Evolutionary conservation across 2,329 filamentous ascomycete genomes (phyloP), one percentile per base, ranked within the genome.

Genomic region (Davidsoniella virescens): DNA sequence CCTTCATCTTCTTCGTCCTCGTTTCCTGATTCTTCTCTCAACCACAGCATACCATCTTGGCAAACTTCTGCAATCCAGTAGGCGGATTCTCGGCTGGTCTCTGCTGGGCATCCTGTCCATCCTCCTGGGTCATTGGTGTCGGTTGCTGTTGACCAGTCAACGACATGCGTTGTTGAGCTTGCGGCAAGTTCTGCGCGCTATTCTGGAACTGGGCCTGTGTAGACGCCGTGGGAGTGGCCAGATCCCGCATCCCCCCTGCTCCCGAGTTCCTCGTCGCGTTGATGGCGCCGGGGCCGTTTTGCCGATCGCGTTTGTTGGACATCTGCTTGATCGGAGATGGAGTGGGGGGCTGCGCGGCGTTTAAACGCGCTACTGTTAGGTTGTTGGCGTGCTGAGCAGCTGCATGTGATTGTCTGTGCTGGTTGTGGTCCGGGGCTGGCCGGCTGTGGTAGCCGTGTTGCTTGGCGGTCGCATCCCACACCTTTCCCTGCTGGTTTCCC

Each of bases 161-260:
- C 44, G 36, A 18, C 41, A 25, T 18, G 26, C 29, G 39, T 41
- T 50, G 43, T 37, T 47, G 71, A 60, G 75, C 78, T 59, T 77
- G 78, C 46, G 83, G 76, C 57, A 94, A 75, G 65, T 94, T 92
- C 64, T 87, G 85, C 62, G 84, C 85, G 70, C 87, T 94, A 74
- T 87, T 90, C 70, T 94, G 87, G 73, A 94, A 95, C 64, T 95
- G 90, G 57, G 90, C 90, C 67, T 93, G 86, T 56, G 87, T 95
- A 62, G 87, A 94, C 60, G 84, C 86, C 62, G 88, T 82, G 59
- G 87, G 85, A 56, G 88, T 90, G 61, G 79, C 78, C 65, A 83
- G 78, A 64, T 93, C 85, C 64, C 80, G 75, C 60, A 80, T 73
- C 64, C 76, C 79, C 72, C 78, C 78, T 68, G 72, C 74, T 70